Percentiles rank a stretch among this genome's conserved stretches.
Evolutionary conservation across 75 land plant species (phyloP).

Genomic region (Cunninghamia lanceolata): DNA sequence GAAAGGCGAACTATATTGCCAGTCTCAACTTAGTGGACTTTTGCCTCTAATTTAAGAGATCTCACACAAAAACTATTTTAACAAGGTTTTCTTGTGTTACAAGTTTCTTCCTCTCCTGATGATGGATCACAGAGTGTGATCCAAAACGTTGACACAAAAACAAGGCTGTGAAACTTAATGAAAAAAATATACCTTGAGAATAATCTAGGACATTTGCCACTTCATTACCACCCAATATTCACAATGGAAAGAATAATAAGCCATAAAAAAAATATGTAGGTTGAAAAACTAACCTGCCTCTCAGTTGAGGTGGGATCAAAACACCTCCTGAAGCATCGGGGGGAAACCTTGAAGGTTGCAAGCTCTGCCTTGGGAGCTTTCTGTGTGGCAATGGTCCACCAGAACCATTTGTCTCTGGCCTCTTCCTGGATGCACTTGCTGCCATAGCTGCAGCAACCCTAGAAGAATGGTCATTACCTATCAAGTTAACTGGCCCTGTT

Average conservation of each 20-base stretch:
- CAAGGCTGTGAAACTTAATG: background rate
- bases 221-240: background rate
- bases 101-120: no score
- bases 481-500: constrained; percentile 6
- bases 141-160: no score
- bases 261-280: background rate
- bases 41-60: no score
- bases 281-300: constrained; percentile 53
- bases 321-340: constrained; percentile 41
- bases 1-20: no score
- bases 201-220: background rate
- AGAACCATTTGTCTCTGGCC: constrained; percentile 47
- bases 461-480: constrained; percentile 33
- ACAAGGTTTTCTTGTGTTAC: no score
- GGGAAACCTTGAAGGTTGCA: constrained; percentile 31
- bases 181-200: background rate
- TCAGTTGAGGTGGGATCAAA: constrained; percentile 70
- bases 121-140: no score
- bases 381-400: constrained; percentile 16
- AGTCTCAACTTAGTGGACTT: no score
- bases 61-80: no score
- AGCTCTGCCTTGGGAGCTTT: constrained; percentile 51
- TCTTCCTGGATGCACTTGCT: constrained; percentile 47
- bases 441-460: constrained; percentile 47
- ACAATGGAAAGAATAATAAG: background rate